Base-by-base conservation (phyloP, 1,284 basidiomycete species). In the Moniliophthora roreri region DNA sequence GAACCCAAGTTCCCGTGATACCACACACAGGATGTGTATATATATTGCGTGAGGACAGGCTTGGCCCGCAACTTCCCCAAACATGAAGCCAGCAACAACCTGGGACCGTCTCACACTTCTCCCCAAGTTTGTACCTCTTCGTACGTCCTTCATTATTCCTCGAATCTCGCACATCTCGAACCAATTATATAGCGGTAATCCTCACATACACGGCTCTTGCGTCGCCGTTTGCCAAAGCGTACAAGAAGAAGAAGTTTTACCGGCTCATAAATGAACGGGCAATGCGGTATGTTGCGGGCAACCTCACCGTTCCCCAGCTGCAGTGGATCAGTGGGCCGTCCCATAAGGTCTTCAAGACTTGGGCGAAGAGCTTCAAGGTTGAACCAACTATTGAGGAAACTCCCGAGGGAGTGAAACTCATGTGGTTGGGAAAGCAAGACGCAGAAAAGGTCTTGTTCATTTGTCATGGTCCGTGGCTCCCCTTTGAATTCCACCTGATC, bases 391-490 rank as follows among this genome's bases (percentile, higher is more conserved):
- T 11, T 32, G 28, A 32, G 11, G 11, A 6, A 11, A 32, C 28
- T 6, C 6, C 6, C 28, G 28, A 32, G 11, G 28, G 28, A 6
- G 28, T 32, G 7, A 32, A 32, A 11, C 28, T 32, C 7, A 32
- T 32, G 28, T 32, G 28, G 28, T 6, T 32, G 28, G 28, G 28
- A 32, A 32, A 32, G 28, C 28, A 6, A 21, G 13, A 18, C 21
- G 11, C 63, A 3, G 69, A 73, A 35, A 64, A 65, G n/a, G 71
- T 76, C 7, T 55, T 76, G 10, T 50, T 74, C 7, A 74, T 66
- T 50, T 55, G 70, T 10, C 75, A 70, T 53, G 74, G 75, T 75
- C 55, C 23, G 26, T 16, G 36, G 7, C 50, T 9, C 40, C 6
- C 23, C 5, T 3, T 24, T 28, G 13, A 15, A 36, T 32, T 9